Base-by-base conservation (phyloP, 768 basidiomycete species). In the Cubamyces lactineus region DNA sequence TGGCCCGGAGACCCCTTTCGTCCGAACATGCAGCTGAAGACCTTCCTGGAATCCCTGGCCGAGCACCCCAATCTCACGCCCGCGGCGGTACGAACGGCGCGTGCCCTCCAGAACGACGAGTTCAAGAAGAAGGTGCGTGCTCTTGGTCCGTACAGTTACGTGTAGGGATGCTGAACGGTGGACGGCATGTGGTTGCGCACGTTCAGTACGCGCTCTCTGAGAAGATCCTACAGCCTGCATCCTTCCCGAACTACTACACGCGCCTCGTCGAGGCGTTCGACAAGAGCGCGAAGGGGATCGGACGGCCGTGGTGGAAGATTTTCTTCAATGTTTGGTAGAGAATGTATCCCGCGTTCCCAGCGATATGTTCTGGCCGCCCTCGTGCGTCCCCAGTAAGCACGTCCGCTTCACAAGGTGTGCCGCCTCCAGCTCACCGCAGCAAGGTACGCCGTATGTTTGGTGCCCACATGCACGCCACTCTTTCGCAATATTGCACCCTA, bases 291-390 rank as follows among this genome's bases (percentile, higher is more conserved):
- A 78, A 86, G 68, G 91, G 91, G n/a, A 88, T 91, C 46, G 82
- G 82, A 38, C 78, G 91, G 57, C 89, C 91, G 2, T 86, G 87
- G 87, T 93, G 91, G 91, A 91, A 93, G 72, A 76, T 88, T 45
- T 89, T 93, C 73, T 87, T 93, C 66, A 84, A 84, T 41, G 79
- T 91, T 61, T 91, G 90, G 89, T 87, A 80, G 75, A 59, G 51
- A 24, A 34, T 46, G 23, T 42, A 49, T 49, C 26, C 17, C 23
- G 3, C 24, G 17, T 21, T 26, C 17, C 9, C 28, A 24, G 23
- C n/a, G 12, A 11, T 24, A 24, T 52, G 11, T 40, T 13, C 34
- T 23, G 34, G 21, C 21, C 19, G 9, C 2, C 7, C 38, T 21
- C 39, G 48, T 16, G 12, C 30, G 45, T 24, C 45, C 9, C 57